These are phyloP conservation scores for Aspergillus felis DNA, from an alignment of 2,329 filamentous ascomycete species.

Conservation along the genomic window DNA sequence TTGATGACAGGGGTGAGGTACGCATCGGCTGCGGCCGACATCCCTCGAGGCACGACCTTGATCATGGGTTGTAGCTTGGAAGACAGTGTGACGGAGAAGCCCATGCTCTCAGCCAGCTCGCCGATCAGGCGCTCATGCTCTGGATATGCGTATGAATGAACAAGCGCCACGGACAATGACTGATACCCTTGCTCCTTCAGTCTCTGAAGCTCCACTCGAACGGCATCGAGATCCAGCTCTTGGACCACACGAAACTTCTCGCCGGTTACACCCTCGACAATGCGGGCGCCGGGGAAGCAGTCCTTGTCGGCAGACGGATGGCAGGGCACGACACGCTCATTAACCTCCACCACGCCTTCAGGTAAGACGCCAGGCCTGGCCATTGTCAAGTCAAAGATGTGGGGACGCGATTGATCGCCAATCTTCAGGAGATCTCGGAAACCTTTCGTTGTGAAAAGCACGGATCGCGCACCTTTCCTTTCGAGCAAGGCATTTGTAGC, in stretches of 20 bases:
- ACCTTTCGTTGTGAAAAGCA: constrained; percentile 79
- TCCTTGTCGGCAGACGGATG: constrained; percentile 61
- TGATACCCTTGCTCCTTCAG: constrained; percentile 67
- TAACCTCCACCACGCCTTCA: constrained; percentile 75
- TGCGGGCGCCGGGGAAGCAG: constrained; percentile 61
- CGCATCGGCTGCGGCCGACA: constrained; percentile 73
- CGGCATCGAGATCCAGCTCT: constrained; percentile 53
- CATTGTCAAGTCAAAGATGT: constrained; percentile 87
- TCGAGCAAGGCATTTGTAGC: constrained; percentile 88
- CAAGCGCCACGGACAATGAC: constrained; percentile 80
- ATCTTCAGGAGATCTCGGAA: constrained; percentile 85
- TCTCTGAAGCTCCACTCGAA: constrained; percentile 57
- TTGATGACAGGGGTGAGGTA: constrained; percentile 76
- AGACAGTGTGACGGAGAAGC: constrained; percentile 74
- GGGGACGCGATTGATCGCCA: constrained; percentile 83
- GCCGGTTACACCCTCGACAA: constrained; percentile 52
- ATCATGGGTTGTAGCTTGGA: constrained; percentile 83
- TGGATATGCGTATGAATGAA: constrained; percentile 87
- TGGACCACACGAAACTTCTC: constrained; percentile 69
- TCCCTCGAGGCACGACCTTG: constrained; percentile 73
- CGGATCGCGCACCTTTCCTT: constrained; percentile 82
- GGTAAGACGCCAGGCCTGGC: constrained; percentile 82
- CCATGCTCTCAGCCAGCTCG: constrained; percentile 72
- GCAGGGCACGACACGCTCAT: constrained; percentile 83
- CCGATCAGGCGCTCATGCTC: constrained; percentile 78